These are phyloP conservation scores for Fusarium sp. DNA, from an alignment of 2,329 filamentous ascomycete species.

Conservation along the genomic window DNA sequence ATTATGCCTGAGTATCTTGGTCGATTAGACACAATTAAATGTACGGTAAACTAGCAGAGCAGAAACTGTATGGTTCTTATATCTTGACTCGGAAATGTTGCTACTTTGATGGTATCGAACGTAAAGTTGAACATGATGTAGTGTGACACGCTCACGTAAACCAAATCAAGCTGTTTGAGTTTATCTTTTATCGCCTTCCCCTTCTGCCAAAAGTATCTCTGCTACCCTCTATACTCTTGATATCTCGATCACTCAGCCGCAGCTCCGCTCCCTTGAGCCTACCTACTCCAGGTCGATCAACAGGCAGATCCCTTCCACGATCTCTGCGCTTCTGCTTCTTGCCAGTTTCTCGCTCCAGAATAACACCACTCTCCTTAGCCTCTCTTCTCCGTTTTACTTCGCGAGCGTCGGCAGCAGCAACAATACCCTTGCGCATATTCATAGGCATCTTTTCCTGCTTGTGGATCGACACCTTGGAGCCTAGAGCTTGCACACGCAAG, in stretches of 20 bases:
- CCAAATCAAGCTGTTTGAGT: too few species aligned
- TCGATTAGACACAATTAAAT: slow-evolving; percentile 22
- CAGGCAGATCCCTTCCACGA: slow-evolving; percentile 62
- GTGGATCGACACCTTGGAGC: slow-evolving; percentile 78
- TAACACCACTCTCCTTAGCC: slow-evolving; percentile 88
- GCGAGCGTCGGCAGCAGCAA: slow-evolving; percentile 67
- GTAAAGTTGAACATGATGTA: background rate
- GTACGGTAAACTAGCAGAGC: slow-evolving; percentile 24
- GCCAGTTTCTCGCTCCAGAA: slow-evolving; percentile 72
- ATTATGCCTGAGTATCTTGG: slow-evolving; percentile 27
- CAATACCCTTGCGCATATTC: slow-evolving; percentile 85
- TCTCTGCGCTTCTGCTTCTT: slow-evolving; percentile 53
- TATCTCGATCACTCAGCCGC: slow-evolving; percentile 79
- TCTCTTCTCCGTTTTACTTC: slow-evolving; percentile 79
- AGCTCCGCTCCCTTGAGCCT: slow-evolving; percentile 82
- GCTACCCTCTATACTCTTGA: slow-evolving; percentile 72
- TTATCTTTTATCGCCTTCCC: slow-evolving; percentile 41
- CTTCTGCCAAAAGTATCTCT: slow-evolving; percentile 54
- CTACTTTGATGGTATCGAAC: background rate
- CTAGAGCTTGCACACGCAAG: slow-evolving; percentile 81
- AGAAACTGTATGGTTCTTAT: slow-evolving; percentile 28
- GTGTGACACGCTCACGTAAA: background rate
- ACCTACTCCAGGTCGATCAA: slow-evolving; percentile 82
- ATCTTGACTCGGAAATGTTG: slow-evolving; percentile 1
- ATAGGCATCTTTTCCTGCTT: slow-evolving; percentile 90